Base-by-base conservation (phyloP, 202 grass and related monocot genomes). In the Hordeum pubiflorum region DNA sequence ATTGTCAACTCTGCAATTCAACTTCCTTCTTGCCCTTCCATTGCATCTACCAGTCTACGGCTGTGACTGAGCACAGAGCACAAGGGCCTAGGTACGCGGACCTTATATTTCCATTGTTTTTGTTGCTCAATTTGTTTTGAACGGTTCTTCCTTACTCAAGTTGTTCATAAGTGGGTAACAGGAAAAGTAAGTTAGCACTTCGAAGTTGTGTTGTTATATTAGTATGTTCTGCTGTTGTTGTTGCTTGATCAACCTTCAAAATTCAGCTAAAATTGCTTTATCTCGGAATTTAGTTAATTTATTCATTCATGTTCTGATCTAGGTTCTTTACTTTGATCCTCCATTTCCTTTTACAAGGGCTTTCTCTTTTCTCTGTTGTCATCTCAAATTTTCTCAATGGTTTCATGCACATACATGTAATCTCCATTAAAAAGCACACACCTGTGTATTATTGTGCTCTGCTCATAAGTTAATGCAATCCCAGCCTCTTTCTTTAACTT, bases 31-130 rank as follows among this genome's bases (percentile, higher is more conserved):
- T 2, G 2, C 54, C 14, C 69, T 75, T 75, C 50, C 21, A 75
- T 87, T 63, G n/a, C 64, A 83, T 81, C 72, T 73, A 68, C 59
- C 59, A 68, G 38, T 75, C 31, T 40, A 7, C 55, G 58, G 61
- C 39, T 75, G 18, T 20, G 36, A 60, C 86, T 21, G 50, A 66
- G 50, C 27, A 67, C 81, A 75, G 52, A 67, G 50, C 21, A 52
- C 69, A 61, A 65, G 54, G 78, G 22, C 58, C 6, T 71, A 74
- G 15, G 50, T 84, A 41, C 9, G 52, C 15, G 1, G 73, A 55
- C 34, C 36, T 76, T 75, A 17, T 75, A 54, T 58, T 75, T 68
- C 14, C 63, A 82, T 40, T 15, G 7, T 20, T 18, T 69, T 77
- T 54, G 6, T 54, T 54, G 50, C 50, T 54, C 50, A n/a, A 54